Conservation (phyloP, 2,329 filamentous ascomycete genomes). For the Sphaerulina vaccinii region DNA sequence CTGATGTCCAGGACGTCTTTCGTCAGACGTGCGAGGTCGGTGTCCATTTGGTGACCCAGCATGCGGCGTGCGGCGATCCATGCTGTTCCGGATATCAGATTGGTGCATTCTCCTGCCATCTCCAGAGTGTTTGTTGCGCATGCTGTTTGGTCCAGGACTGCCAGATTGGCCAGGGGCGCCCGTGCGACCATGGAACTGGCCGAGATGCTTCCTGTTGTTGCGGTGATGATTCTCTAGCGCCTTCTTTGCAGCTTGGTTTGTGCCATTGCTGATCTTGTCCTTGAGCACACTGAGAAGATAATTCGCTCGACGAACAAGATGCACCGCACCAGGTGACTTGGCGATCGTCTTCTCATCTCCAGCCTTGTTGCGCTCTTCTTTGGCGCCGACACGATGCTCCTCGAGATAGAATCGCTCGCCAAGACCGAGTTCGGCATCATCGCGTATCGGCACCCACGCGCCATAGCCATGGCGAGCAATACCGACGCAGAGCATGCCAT, state of each 20-base stretch:
- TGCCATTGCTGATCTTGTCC: slow-evolving; percentile 66
- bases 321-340: slow-evolving; percentile 94
- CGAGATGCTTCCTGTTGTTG: slow-evolving; percentile 78
- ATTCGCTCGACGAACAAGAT: slow-evolving; percentile 89
- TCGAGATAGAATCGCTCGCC: slow-evolving; percentile 92
- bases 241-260: slow-evolving; percentile 71
- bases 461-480: slow-evolving; percentile 94
- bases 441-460: slow-evolving; percentile 90
- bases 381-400: slow-evolving; percentile 97
- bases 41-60: slow-evolving; percentile 48
- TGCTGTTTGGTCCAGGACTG: slow-evolving; percentile 62
- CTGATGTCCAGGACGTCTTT: slow-evolving; percentile 42
- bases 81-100: slow-evolving; percentile 35
- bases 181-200: slow-evolving; percentile 53
- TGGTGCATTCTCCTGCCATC: slow-evolving; percentile 36
- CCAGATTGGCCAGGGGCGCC: slow-evolving; percentile 63
- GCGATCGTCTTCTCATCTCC: slow-evolving; percentile 67
- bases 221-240: slow-evolving; percentile 90
- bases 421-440: slow-evolving; percentile 83
- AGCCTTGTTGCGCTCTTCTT: slow-evolving; percentile 80
- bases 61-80: slow-evolving; percentile 40
- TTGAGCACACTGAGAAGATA: slow-evolving; percentile 94
- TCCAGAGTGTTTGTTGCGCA: slow-evolving; percentile 38
- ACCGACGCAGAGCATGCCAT: slow-evolving; percentile 94
- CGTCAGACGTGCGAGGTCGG: slow-evolving; percentile 53